Percentiles rank a stretch among this genome's conserved stretches.
phyloP scores from a whole-genome alignment of 257 asterid genomes.

The Jaltomata sinuosa region DNA sequence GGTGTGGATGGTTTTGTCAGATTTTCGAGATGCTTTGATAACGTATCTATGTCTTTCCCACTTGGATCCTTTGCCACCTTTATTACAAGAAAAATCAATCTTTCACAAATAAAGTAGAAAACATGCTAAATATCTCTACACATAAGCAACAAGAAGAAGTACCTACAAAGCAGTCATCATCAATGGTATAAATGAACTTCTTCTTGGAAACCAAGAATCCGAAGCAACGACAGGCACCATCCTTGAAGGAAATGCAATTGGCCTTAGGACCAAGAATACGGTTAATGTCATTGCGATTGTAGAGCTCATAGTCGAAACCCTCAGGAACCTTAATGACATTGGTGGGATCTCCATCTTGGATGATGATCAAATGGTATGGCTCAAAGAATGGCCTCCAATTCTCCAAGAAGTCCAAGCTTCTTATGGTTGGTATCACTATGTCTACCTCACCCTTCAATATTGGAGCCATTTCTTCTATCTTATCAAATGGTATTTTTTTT shows the following conservation, averaged over 20 bases:
- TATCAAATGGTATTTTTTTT: neutral
- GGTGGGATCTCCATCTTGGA: slow-evolving; percentile 35
- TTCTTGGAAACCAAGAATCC: slow-evolving; percentile 39
- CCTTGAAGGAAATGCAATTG: slow-evolving; percentile 36
- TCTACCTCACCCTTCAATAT: slow-evolving; percentile 27
- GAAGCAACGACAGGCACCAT: slow-evolving; percentile 37
- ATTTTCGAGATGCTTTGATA: slow-evolving; percentile 22
- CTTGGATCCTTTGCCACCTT: slow-evolving; percentile 38
- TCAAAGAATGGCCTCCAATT: slow-evolving; percentile 36
- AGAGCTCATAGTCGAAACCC: slow-evolving; percentile 35
- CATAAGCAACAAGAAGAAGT: neutral
- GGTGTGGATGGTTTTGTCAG: slow-evolving; percentile 31
- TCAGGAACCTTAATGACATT: slow-evolving; percentile 27
- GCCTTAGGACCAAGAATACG: slow-evolving; percentile 33
- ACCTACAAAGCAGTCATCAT: slow-evolving; percentile 28
- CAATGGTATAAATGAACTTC: slow-evolving; percentile 35
- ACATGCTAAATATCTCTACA: neutral
- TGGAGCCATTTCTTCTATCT: slow-evolving; percentile 6
- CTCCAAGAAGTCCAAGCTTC: slow-evolving; percentile 32
- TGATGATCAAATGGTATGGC: slow-evolving; percentile 35
- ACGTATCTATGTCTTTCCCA: slow-evolving; percentile 28
- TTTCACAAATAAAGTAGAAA: neutral
- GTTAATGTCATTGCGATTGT: slow-evolving; percentile 28
- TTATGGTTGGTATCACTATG: slow-evolving; percentile 36
- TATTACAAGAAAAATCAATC: neutral